Evolutionary conservation across 2,329 filamentous ascomycete genomes (phyloP).

Genomic region (Cladosporium cucumerinum): DNA sequence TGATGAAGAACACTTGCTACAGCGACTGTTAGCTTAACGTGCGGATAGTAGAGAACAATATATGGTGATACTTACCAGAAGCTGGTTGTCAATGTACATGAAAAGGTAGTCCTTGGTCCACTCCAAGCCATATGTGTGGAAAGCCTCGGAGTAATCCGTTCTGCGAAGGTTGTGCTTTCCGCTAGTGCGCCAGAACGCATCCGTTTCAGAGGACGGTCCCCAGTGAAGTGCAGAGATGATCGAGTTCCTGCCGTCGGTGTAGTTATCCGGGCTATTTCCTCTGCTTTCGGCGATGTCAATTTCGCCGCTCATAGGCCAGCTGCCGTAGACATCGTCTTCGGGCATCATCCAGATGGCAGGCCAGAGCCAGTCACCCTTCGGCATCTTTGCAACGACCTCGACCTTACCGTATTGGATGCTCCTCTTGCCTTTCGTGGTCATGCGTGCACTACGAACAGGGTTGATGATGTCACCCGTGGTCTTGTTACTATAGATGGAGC

Average conservation of each 20-base stretch:
- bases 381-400: conserved; percentile 71
- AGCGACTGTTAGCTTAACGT: neutral
- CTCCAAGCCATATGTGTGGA: conserved; percentile 74
- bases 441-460: conserved; percentile 69
- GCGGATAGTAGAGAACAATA: too few species aligned
- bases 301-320: conserved; percentile 73
- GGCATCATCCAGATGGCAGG: conserved; percentile 85
- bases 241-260: conserved; percentile 74
- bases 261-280: conserved; percentile 61
- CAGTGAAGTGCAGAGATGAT: conserved; percentile 74
- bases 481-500: conserved; percentile 66
- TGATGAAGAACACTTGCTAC: conserved; percentile 69
- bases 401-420: conserved; percentile 74
- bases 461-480: conserved; percentile 72
- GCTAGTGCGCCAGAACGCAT: conserved; percentile 78
- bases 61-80: conserved; percentile 44
- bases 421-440: conserved; percentile 67
- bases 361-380: conserved; percentile 78
- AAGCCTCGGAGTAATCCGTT: conserved; percentile 64
- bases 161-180: conserved; percentile 69
- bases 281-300: conserved; percentile 76
- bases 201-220: conserved; percentile 66
- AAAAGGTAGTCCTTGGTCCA: conserved; percentile 84
- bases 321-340: conserved; percentile 63
- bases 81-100: conserved; percentile 73